Evolutionary conservation across 108 stramenopile species (phyloP), one percentile per base, ranked within the genome.

Genomic region (Phaeodactylum tricornutum): DNA sequence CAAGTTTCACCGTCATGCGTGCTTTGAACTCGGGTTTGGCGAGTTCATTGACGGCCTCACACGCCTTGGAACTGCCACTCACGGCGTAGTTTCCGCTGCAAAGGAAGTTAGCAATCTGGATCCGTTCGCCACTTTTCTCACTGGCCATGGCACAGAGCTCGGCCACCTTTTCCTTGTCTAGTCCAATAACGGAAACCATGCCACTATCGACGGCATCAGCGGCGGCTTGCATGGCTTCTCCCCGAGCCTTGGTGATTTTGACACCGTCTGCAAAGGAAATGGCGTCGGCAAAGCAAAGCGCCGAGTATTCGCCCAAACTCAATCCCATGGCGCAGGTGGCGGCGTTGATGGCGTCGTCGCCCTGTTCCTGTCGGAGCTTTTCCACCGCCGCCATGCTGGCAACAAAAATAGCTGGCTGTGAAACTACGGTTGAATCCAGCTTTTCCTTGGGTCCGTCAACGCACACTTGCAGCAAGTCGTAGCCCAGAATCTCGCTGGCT

Each of bases 41-140:
- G 40, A 97, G 72, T 56, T 92, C 87, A 21, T 75, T 74, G 22
- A 88, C 72, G 29, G 59, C 64, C 40, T 93, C 93, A 52, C 91
- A 93, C 5, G 97, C 97, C 39, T 72, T 67, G 47, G 64, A 63
- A 50, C 76, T 57, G 12, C 97, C 97, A 54, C 81, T 84, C 15
- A 96, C 92, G 30, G 95, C 97, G 59, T 98, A 98, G 71, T 98
- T 98, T 8, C 95, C 95, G 36, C 81, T 85, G 77, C 95, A 96
- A 40, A 98, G 57, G 50, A 67, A 95, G 69, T 98, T 98, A 61
- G 95, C 97, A 42, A 96, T 92, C 57, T 88, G 79, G 45, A 95
- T 69, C 17, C 65, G 59, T 45, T 87, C 84, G 4, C 64, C 64
- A 12, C 68, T 71, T 57, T 87, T 81, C 57, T 87, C 81, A 26